These are phyloP conservation scores for Aspergillus oerlinghausenensis DNA, from an alignment of 2,329 filamentous ascomycete genomes.

Conservation along the genomic window DNA sequence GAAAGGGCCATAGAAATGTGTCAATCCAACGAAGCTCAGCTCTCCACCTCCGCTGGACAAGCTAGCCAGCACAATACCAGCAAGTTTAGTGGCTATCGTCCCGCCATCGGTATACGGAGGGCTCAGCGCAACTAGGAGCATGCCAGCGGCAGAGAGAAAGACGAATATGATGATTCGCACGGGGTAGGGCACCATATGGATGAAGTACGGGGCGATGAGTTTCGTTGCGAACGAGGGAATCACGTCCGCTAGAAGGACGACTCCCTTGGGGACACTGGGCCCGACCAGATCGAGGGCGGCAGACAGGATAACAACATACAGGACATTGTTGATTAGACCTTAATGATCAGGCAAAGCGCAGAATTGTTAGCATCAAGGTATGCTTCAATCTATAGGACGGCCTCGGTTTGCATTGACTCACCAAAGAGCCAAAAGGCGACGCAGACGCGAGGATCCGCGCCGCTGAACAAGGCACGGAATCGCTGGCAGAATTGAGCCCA, in stretches of 20 bases:
- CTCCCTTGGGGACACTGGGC: slow-evolving; percentile 75
- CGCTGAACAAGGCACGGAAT: slow-evolving; percentile 58
- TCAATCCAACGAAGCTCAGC: slow-evolving; percentile 83
- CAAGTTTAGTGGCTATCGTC: slow-evolving; percentile 69
- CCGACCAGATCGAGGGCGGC: slow-evolving; percentile 94
- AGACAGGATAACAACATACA: slow-evolving; percentile 95
- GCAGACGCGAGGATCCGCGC: slow-evolving; percentile 66
- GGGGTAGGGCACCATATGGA: slow-evolving; percentile 78
- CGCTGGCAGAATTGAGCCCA: slow-evolving; percentile 71
- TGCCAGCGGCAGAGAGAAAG: slow-evolving; percentile 70
- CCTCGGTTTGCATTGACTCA: slow-evolving; percentile 38
- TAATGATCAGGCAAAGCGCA: neutral
- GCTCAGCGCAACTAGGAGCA: slow-evolving; percentile 82
- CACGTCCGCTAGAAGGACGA: slow-evolving; percentile 90
- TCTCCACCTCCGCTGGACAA: slow-evolving; percentile 83
- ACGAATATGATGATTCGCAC: slow-evolving; percentile 71
- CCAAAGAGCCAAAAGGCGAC: slow-evolving; percentile 92
- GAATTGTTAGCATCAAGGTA: neutral
- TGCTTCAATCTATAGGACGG: neutral
- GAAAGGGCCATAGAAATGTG: slow-evolving; percentile 86
- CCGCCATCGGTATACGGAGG: slow-evolving; percentile 53
- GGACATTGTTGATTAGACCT: slow-evolving; percentile 94
- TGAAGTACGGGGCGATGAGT: slow-evolving; percentile 86
- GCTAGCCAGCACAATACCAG: slow-evolving; percentile 79
- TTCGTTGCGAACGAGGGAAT: slow-evolving; percentile 86